Conservation (phyloP, 257 asterid genomes). For the Sherardia arvensis region DNA sequence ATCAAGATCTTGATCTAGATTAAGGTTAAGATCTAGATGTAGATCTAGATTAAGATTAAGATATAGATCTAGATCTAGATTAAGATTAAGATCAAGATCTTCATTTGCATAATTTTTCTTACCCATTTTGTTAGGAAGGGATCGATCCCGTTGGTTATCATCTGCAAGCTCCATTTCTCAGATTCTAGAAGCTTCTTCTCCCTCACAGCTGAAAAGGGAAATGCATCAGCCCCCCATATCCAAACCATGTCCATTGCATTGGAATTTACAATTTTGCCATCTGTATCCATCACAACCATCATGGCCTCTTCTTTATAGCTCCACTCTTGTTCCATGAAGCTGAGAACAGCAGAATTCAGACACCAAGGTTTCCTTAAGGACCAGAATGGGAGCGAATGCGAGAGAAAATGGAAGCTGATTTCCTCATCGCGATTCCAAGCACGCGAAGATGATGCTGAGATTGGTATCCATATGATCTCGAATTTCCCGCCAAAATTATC, state of each 20-base stretch:
- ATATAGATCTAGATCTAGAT: too few relatives aligned
- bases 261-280: constrained; percentile 38
- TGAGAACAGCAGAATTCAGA: constrained; percentile 30
- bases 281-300: constrained; percentile 40
- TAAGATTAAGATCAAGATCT: not conserved
- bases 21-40: too few relatives aligned
- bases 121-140: constrained; percentile 39
- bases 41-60: too few relatives aligned
- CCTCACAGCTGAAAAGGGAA: constrained; percentile 54
- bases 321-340: constrained; percentile 49
- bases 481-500: constrained; percentile 18
- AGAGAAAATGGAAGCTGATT: constrained; percentile 31
- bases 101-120: constrained; percentile 16
- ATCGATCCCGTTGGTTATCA: constrained; percentile 37
- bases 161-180: constrained; percentile 31
- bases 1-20: too few relatives aligned
- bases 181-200: constrained; percentile 51
- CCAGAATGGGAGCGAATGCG: constrained; percentile 51
- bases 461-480: constrained; percentile 57
- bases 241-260: constrained; percentile 66
- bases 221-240: constrained; percentile 67
- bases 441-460: constrained; percentile 27
- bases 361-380: constrained; percentile 50
- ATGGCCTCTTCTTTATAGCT: constrained; percentile 29
- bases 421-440: constrained; percentile 37